Conservation (phyloP, 305 asterid species). For the Fraxinus latifolia region DNA sequence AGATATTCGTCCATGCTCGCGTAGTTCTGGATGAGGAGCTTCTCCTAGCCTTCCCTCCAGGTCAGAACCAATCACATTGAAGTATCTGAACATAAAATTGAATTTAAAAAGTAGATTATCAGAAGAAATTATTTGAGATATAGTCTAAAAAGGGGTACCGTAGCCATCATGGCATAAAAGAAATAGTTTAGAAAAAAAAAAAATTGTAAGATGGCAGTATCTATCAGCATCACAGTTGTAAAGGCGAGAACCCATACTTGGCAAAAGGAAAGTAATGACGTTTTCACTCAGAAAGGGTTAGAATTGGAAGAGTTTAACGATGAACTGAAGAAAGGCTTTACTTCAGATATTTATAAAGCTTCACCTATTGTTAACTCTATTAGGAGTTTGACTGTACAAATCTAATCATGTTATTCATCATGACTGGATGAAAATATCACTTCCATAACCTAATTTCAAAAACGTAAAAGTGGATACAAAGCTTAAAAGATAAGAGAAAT, state of each 20-base stretch:
- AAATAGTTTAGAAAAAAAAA: background rate
- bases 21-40: constrained; percentile 95
- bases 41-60: constrained; percentile 96
- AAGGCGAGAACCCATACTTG: background rate
- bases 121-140: background rate
- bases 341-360: background rate
- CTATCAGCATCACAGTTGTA: background rate
- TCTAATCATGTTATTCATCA: background rate
- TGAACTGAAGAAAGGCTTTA: background rate
- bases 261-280: background rate
- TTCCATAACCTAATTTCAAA: background rate
- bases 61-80: constrained; percentile 98
- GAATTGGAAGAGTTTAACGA: background rate
- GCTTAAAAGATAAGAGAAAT: background rate
- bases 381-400: background rate
- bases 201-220: background rate
- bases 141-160: background rate
- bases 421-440: background rate
- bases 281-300: background rate
- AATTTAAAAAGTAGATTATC: background rate
- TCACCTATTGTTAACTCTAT: background rate
- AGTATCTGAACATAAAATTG: constrained; percentile 55
- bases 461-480: background rate
- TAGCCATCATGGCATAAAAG: background rate
- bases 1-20: constrained; percentile 92